Percentiles rank a stretch among this genome's conserved stretches.
phyloP scores from a whole-genome alignment of 371 early-diverging fungal species.

The Mucor piriformis region DNA sequence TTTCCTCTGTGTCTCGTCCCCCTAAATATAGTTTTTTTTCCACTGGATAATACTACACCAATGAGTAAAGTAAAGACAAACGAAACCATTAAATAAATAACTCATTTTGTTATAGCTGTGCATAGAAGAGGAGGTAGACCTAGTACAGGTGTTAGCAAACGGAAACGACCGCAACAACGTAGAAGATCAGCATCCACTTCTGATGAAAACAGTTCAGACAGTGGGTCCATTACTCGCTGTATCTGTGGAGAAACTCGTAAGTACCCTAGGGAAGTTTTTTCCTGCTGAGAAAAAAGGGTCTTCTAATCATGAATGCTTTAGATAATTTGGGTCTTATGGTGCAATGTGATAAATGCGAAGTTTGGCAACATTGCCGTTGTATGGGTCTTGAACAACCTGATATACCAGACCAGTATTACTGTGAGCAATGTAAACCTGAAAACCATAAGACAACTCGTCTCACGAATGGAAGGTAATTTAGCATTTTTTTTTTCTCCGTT shows the following conservation, averaged over 20 bases:
- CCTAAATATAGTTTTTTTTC: too few species aligned
- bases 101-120: not conserved
- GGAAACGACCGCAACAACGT: conserved; percentile 9
- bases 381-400: conserved; percentile 74
- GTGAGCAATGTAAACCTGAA: conserved; percentile 72
- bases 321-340: conserved; percentile 77
- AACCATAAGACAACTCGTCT: conserved; percentile 19
- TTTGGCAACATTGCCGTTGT: conserved; percentile 90
- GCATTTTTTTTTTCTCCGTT: not conserved
- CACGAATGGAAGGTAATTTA: conserved; percentile 31
- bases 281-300: too few species aligned
- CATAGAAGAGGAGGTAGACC: conserved; percentile 23
- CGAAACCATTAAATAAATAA: too few species aligned
- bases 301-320: too few species aligned
- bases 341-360: conserved; percentile 85
- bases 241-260: conserved; percentile 74
- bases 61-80: too few species aligned
- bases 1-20: too few species aligned
- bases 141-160: conserved; percentile 2
- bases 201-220: conserved; percentile 45
- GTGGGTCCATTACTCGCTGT: conserved; percentile 75
- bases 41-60: too few species aligned
- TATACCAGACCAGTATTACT: conserved; percentile 82
- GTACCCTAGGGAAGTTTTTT: not conserved
- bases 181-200: conserved; percentile 38